Percentiles rank a stretch among this genome's conserved stretches.
phyloP scores from a whole-genome alignment of 1,284 basidiomycete genomes.

The Heterobasidion annosum region DNA sequence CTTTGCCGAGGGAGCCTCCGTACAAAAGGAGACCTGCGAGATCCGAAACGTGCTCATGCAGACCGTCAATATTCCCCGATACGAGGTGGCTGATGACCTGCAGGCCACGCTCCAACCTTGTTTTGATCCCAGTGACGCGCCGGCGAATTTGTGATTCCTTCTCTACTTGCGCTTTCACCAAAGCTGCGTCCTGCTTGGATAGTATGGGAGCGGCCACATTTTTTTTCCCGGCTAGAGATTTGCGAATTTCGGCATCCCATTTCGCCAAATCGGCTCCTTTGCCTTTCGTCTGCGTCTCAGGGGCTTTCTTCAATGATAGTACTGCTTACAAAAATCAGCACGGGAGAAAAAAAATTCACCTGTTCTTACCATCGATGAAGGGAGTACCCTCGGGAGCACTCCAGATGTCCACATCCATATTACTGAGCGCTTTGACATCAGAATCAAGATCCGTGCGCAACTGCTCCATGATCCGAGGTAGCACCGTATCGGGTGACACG shows the following conservation, averaged over 20 bases:
- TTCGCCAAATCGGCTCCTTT: constrained; percentile 83
- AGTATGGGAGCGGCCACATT: constrained; percentile 39
- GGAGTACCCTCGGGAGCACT: constrained; percentile 70
- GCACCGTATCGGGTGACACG: constrained; percentile 58
- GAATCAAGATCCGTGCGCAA: constrained; percentile 58
- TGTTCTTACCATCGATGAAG: constrained; percentile 64
- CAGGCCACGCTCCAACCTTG: constrained; percentile 57
- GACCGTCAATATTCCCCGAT: constrained; percentile 46
- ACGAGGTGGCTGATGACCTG: constrained; percentile 59
- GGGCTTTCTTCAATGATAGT: constrained; percentile 50
- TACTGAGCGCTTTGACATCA: constrained; percentile 51
- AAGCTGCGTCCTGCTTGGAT: constrained; percentile 77
- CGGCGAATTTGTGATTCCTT: constrained; percentile 67
- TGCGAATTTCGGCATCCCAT: constrained; percentile 91
- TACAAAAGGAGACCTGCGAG: constrained; percentile 53
- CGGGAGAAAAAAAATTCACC: not conserved
- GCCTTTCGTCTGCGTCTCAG: constrained; percentile 56
- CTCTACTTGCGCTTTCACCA: constrained; percentile 72
- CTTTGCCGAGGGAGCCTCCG: constrained; percentile 53
- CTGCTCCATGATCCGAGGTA: constrained; percentile 65
- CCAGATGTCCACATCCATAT: constrained; percentile 79
- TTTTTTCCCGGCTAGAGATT: constrained; percentile 73
- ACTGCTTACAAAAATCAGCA: constrained; percentile 30
- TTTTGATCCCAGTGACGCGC: constrained; percentile 46
- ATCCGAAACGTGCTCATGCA: constrained; percentile 45